Percentiles rank a stretch among this genome's conserved stretches.
These are phyloP conservation scores for Moelleriella libera DNA, from an alignment of 2,329 filamentous ascomycete species.

Conservation along the genomic window DNA sequence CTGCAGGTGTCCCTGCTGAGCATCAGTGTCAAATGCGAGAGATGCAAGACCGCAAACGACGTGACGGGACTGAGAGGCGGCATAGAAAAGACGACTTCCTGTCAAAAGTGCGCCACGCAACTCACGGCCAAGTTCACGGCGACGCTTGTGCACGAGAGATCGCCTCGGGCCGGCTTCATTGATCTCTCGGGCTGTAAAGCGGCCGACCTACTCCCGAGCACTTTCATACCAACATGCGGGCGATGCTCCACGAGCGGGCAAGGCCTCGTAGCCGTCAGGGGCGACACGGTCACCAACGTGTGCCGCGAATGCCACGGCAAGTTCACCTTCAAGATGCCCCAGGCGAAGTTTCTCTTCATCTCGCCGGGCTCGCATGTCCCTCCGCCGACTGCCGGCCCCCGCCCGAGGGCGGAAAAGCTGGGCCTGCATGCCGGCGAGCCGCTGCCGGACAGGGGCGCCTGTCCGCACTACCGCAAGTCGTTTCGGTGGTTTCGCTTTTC, in stretches of 20 bases:
- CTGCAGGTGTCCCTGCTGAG: constrained; percentile 54
- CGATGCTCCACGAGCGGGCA: constrained; percentile 58
- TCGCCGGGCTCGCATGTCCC: constrained; percentile 32
- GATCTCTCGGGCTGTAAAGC: constrained; percentile 63
- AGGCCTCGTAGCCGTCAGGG: constrained; percentile 58
- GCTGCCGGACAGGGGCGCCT: constrained; percentile 38
- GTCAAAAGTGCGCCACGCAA: constrained; percentile 42
- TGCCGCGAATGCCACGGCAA: constrained; percentile 69
- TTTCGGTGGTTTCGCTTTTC: constrained; percentile 53
- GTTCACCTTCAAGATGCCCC: constrained; percentile 67
- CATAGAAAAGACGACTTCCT: constrained; percentile 33
- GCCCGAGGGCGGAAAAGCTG: constrained; percentile 36
- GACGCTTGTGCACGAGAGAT: constrained; percentile 60
- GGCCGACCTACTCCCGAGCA: constrained; percentile 64
- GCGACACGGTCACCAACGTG: constrained; percentile 58
- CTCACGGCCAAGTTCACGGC: constrained; percentile 44
- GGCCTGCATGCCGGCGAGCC: constrained; percentile 42
- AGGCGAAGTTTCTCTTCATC: constrained; percentile 64
- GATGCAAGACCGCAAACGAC: constrained; percentile 63
- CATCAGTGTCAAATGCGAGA: constrained; percentile 61
- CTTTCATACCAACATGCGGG: constrained; percentile 65
- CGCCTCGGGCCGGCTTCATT: constrained; percentile 63
- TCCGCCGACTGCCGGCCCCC: constrained; percentile 24
- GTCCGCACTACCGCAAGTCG: constrained; percentile 42
- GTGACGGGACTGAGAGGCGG: constrained; percentile 50